Conservation (phyloP, 768 basidiomycete genomes). For the Thelephora aurantiotincta region DNA sequence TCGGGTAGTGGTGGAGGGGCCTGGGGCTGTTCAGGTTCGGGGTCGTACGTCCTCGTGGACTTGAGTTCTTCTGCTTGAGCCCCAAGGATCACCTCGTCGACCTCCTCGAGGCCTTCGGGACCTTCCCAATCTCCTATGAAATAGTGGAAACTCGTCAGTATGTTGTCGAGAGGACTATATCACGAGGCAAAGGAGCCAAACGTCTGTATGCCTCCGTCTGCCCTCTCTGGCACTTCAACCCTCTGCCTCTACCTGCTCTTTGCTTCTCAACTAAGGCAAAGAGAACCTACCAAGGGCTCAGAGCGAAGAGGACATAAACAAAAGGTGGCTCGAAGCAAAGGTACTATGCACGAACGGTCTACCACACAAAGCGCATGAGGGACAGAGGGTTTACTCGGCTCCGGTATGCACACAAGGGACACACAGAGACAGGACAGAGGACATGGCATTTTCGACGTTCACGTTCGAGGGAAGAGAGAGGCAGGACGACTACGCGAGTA, state of each 20-base stretch:
- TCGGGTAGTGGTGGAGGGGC: constrained; percentile 8
- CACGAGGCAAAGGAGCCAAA: too few species aligned
- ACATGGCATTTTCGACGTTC: background rate
- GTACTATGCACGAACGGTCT: constrained; percentile 11
- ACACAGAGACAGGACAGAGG: constrained; percentile 1
- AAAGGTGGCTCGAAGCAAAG: background rate
- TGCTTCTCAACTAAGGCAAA: constrained; percentile 4
- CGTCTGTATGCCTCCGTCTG: too few species aligned
- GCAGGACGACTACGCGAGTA: too few species aligned
- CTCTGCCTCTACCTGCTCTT: background rate
- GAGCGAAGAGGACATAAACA: background rate
- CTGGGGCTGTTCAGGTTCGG: constrained; percentile 33
- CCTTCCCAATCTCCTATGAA: constrained; percentile 64
- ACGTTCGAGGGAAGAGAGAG: too few species aligned
- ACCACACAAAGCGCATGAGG: constrained; percentile 9
- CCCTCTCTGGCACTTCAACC: too few species aligned
- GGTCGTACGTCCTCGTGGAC: constrained; percentile 15
- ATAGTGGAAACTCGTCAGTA: constrained; percentile 14
- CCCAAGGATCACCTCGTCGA: constrained; percentile 5
- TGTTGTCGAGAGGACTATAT: too few species aligned
- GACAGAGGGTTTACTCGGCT: too few species aligned
- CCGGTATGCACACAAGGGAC: background rate
- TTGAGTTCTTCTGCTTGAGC: constrained; percentile 16
- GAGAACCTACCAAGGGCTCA: background rate
- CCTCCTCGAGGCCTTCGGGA: constrained; percentile 37